These are phyloP conservation scores for Penicillium tannophilum DNA, from an alignment of 495 filamentous ascomycete genomes.

Conservation along the genomic window DNA sequence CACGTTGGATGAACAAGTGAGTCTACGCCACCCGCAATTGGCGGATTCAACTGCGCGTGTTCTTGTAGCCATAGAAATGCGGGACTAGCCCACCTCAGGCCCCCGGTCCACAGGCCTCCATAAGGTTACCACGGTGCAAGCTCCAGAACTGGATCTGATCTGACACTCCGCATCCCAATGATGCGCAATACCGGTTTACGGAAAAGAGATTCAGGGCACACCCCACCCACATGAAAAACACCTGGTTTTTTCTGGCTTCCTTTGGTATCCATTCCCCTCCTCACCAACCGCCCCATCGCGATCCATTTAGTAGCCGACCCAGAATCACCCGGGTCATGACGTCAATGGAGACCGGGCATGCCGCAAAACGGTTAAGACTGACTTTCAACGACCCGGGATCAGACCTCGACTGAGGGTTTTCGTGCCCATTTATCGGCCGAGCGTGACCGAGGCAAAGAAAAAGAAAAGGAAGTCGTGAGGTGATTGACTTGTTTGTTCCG, in stretches of 20 bases:
- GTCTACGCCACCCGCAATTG: slow-evolving; percentile 9
- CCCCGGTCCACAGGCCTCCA: slow-evolving; percentile 6
- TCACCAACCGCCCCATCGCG: neutral
- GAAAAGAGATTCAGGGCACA: neutral
- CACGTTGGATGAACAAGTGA: neutral
- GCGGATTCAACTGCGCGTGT: slow-evolving; percentile 14
- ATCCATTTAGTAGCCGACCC: slow-evolving; percentile 2
- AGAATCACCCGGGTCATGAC: slow-evolving; percentile 15
- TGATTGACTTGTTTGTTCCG: neutral
- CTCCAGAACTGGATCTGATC: slow-evolving; percentile 4
- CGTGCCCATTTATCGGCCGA: slow-evolving; percentile 9
- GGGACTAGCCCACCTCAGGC: neutral
- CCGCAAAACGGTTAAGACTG: slow-evolving; percentile 8
- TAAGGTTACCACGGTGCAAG: slow-evolving; percentile 3
- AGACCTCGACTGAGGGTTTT: slow-evolving; percentile 19
- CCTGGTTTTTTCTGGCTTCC: neutral
- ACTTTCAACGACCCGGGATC: slow-evolving; percentile 20
- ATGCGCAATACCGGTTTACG: slow-evolving; percentile 3
- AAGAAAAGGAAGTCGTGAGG: neutral
- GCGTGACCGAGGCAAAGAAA: slow-evolving; percentile 1
- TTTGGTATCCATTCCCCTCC: neutral
- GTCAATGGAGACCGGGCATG: slow-evolving; percentile 18
- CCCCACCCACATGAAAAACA: neutral
- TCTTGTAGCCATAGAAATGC: slow-evolving; percentile 17
- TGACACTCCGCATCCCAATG: slow-evolving; percentile 3